phyloP scores from a whole-genome alignment of 441 rosid genomes.

The Corymbia citriodora region DNA sequence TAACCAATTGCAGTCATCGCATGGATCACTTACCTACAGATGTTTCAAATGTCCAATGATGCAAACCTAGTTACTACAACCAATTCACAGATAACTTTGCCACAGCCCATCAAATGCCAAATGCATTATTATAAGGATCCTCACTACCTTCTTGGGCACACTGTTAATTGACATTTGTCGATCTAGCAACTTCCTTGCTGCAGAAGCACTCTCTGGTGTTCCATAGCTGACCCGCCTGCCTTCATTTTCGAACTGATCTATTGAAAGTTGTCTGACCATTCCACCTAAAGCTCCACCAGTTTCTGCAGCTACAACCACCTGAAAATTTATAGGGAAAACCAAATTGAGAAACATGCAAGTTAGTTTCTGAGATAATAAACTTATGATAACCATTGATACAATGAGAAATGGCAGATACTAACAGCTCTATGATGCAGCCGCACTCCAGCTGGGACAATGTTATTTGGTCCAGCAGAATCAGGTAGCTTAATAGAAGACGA shows the following conservation, averaged over 20 bases:
- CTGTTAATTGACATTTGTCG: conserved; percentile 95
- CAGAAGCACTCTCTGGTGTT: conserved; percentile 93
- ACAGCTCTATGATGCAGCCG: conserved; percentile 93
- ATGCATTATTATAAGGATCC: not conserved
- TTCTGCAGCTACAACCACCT: conserved; percentile 99
- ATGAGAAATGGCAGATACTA: not conserved
- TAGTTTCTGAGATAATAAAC: conserved; percentile 2
- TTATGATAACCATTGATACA: not conserved
- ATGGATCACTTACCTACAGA: not conserved
- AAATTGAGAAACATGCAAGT: not conserved
- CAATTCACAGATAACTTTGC: not conserved
- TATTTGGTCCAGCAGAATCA: conserved; percentile 62
- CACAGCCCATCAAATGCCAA: not conserved
- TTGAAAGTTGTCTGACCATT: conserved; percentile 97
- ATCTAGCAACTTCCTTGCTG: conserved; percentile 94
- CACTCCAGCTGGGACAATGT: conserved; percentile 72
- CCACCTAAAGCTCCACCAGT: conserved; percentile 98
- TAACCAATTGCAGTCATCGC: not conserved
- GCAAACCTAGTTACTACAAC: not conserved
- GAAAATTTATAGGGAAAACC: not conserved
- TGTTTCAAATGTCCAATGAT: not conserved
- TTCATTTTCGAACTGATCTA: conserved; percentile 98
- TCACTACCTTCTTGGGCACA: conserved; percentile 88
- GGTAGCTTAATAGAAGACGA: conserved; percentile 62
- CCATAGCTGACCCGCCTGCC: conserved; percentile 97